These are phyloP conservation scores for Fragilariopsis cylindrus DNA, from an alignment of 108 stramenopile species.

Conservation along the genomic window DNA sequence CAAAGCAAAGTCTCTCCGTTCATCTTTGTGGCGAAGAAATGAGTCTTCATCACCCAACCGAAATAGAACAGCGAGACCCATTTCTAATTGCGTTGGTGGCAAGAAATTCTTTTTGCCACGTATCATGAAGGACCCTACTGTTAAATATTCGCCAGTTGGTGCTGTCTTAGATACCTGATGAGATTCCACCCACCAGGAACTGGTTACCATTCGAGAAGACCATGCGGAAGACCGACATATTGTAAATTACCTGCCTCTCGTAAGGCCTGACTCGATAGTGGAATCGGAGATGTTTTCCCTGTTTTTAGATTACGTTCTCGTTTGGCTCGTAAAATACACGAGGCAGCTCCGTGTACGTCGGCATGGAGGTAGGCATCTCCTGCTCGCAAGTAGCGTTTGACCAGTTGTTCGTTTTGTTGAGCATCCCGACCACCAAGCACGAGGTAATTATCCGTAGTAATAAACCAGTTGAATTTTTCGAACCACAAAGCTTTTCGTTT, in stretches of 20 bases:
- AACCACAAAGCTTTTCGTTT: slow-evolving; percentile 91
- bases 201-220: slow-evolving; percentile 85
- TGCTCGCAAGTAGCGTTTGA: slow-evolving; percentile 90
- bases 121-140: slow-evolving; percentile 97
- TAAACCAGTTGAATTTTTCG: slow-evolving; percentile 97
- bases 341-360: slow-evolving; percentile 95
- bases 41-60: slow-evolving; percentile 88
- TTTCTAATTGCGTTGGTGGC: slow-evolving; percentile 88
- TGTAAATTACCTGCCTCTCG: slow-evolving; percentile 89
- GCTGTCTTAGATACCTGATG: slow-evolving; percentile 96
- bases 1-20: slow-evolving; percentile 82
- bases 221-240: slow-evolving; percentile 93
- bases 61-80: slow-evolving; percentile 94
- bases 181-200: slow-evolving; percentile 94
- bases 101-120: slow-evolving; percentile 96
- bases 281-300: slow-evolving; percentile 67
- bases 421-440: slow-evolving; percentile 93
- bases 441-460: slow-evolving; percentile 93
- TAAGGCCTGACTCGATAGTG: slow-evolving; percentile 78
- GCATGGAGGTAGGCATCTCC: slow-evolving; percentile 98
- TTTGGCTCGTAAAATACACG: slow-evolving; percentile 91
- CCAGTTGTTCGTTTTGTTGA: slow-evolving; percentile 94
- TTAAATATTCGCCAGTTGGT: slow-evolving; percentile 94
- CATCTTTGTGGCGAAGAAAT: slow-evolving; percentile 86
- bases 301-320: slow-evolving; percentile 40